Evolutionary conservation across 345 rosid species (phyloP), one percentile per base, ranked within the genome.

Genomic region (Firmiana major): DNA sequence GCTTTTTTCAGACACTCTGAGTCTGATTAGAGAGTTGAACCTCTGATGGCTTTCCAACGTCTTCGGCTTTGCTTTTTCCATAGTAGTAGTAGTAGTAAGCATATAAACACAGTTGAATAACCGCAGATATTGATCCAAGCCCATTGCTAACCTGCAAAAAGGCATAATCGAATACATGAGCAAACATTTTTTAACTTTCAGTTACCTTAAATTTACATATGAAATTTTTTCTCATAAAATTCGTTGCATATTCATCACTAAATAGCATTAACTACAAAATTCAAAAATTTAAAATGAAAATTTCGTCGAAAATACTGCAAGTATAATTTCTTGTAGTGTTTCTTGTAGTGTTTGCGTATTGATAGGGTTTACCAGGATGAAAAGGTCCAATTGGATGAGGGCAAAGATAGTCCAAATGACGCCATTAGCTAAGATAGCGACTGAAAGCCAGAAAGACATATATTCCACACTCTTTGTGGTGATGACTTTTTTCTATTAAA

Each of bases 91-190:
- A 81, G 85, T 82, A 91, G 2, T 64, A 10, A 0, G 53, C 67
- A 60, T 90, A 94, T 3, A 83, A 21, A 16, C 83, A 31, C 2
- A 91, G 84, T 63, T 90, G 97, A 0, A 63, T 15, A 0, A 26
- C 45, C 5, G 90, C 87, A 49, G 75, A 77, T 0, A 89, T 0
- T 11, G 92, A 74, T 48, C 97, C 97, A 0, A 84, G 70, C 2
- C 90, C 93, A 74, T 94, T 94, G 83, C 96, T 91, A 53, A 73
- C 21, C 95, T 93, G 82, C 60, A 55, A 51, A 51, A 4, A 51
- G 5, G 1, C 16, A 15, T 13, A 51, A 51, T 51, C 55, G 4
- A 51, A 51, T 13, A 4, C 0, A 15, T 6, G 45, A 12, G 4
- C 7, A 22, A 59, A 24, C 63, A 10, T 4, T 3, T 24, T 22